These are phyloP conservation scores for Aspergillus ustus DNA, from an alignment of 2,329 filamentous ascomycete species.

Conservation along the genomic window DNA sequence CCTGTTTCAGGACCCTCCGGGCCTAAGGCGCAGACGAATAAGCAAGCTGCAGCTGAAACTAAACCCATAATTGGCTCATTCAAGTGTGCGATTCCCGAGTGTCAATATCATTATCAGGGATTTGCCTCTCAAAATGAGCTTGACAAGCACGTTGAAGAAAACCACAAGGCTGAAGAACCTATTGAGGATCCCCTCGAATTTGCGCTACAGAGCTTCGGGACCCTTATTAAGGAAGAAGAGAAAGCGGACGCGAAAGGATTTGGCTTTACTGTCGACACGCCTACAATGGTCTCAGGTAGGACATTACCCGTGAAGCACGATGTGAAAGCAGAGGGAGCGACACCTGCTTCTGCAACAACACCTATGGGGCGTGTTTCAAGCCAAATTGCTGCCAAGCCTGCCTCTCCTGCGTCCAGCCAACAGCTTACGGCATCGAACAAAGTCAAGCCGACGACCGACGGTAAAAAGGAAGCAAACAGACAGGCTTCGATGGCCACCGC, in stretches of 20 bases:
- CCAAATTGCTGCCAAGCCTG: conserved; percentile 38
- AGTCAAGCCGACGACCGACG: conserved; percentile 32
- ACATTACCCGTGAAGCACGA: conserved; percentile 35
- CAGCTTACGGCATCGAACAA: conserved; percentile 37
- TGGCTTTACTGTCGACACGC: conserved; percentile 17
- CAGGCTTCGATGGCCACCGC: conserved; percentile 20
- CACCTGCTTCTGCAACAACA: conserved; percentile 35
- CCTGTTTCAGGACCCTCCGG: conserved; percentile 32
- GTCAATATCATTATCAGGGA: conserved; percentile 58
- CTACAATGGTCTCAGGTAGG: conserved; percentile 24
- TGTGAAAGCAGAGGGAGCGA: conserved; percentile 31
- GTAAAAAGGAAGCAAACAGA: conserved; percentile 34
- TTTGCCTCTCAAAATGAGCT: conserved; percentile 60
- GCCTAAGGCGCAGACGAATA: conserved; percentile 34
- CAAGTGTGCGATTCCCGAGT: conserved; percentile 58
- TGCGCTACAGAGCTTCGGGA: conserved; percentile 57
- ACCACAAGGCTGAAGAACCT: conserved; percentile 54
- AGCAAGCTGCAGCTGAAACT: conserved; percentile 44
- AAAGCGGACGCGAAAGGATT: conserved; percentile 26
- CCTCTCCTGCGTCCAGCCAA: conserved; percentile 40
- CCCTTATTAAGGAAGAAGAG: conserved; percentile 55
- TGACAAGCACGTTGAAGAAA: conserved; percentile 58
- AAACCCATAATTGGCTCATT: conserved; percentile 50
- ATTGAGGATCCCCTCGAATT: conserved; percentile 62
- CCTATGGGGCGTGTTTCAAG: conserved; percentile 41